phyloP scores from a whole-genome alignment of 1,284 basidiomycete species.

The Sphagnurus paluster region DNA sequence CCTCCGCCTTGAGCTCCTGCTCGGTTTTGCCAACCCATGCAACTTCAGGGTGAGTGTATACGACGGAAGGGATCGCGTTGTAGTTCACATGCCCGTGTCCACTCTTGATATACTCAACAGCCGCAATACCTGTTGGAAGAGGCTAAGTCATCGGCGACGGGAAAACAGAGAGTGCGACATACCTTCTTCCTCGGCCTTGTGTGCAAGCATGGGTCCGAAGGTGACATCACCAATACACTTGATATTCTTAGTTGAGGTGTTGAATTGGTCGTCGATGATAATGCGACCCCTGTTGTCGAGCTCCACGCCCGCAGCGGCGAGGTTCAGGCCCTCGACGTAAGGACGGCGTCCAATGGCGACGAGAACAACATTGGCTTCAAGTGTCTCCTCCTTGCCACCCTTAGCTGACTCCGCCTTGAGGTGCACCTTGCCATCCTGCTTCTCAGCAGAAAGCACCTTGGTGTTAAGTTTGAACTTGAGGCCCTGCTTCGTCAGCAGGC shows the following conservation, averaged over 20 bases:
- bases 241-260: slow-evolving; percentile 84
- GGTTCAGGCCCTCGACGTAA: slow-evolving; percentile 81
- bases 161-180: slow-evolving; percentile 13
- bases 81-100: slow-evolving; percentile 99
- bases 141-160: neutral
- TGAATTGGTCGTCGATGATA: slow-evolving; percentile 95
- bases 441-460: slow-evolving; percentile 89
- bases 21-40: slow-evolving; percentile 99
- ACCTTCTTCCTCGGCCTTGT: slow-evolving; percentile 99
- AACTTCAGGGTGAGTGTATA: slow-evolving; percentile 98
- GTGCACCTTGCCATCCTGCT: slow-evolving; percentile 81
- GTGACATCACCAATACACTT: slow-evolving; percentile 99
- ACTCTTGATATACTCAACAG: slow-evolving; percentile 87
- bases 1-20: slow-evolving; percentile 91
- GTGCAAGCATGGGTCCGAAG: slow-evolving; percentile 98
- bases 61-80: slow-evolving; percentile 90
- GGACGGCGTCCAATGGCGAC: slow-evolving; percentile 90
- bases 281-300: slow-evolving; percentile 90
- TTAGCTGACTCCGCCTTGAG: slow-evolving; percentile 91
- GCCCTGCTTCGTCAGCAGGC: slow-evolving; percentile 85
- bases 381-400: slow-evolving; percentile 85
- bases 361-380: slow-evolving; percentile 95
- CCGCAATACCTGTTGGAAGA: slow-evolving; percentile 76
- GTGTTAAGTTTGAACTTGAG: slow-evolving; percentile 99
- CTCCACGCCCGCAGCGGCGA: slow-evolving; percentile 93